These are phyloP conservation scores for Corylus heterophylla DNA, from an alignment of 306 rosid species.

Conservation along the genomic window DNA sequence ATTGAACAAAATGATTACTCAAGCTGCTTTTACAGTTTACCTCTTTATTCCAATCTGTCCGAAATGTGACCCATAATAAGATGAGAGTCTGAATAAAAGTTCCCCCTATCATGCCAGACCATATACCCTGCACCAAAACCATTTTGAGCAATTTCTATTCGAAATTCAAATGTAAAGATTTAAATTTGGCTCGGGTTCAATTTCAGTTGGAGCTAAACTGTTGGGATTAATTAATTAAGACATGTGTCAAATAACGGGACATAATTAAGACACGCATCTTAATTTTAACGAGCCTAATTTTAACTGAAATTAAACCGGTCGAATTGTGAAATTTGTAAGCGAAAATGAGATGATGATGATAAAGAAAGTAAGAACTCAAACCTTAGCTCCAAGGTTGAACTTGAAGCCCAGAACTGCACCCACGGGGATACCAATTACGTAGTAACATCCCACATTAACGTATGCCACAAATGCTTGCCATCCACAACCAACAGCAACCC, in stretches of 20 bases:
- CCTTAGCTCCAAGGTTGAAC: slow-evolving; percentile 45
- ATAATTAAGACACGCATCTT: too few species aligned
- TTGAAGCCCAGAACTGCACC: slow-evolving; percentile 55
- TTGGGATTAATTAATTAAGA: too few species aligned
- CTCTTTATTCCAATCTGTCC: slow-evolving; percentile 48
- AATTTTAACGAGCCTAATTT: too few species aligned
- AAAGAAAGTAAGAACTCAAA: background rate
- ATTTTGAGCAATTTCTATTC: background rate
- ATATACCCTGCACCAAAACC: slow-evolving; percentile 37
- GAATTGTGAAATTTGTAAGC: too few species aligned
- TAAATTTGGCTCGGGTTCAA: too few species aligned
- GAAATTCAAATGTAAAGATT: too few species aligned
- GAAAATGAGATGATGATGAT: too few species aligned
- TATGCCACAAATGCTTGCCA: slow-evolving; percentile 67
- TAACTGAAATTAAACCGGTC: too few species aligned
- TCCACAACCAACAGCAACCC: slow-evolving; percentile 65
- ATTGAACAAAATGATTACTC: background rate
- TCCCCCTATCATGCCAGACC: slow-evolving; percentile 57
- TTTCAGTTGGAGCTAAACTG: too few species aligned
- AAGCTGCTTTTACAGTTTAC: slow-evolving; percentile 11
- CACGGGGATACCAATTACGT: slow-evolving; percentile 43
- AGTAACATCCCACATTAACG: slow-evolving; percentile 54
- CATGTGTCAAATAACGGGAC: too few species aligned
- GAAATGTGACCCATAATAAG: slow-evolving; percentile 35
- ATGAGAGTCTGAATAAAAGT: slow-evolving; percentile 48